phyloP scores from a whole-genome alignment of 495 filamentous ascomycete species.

The Massariosphaeria phaeospora region DNA sequence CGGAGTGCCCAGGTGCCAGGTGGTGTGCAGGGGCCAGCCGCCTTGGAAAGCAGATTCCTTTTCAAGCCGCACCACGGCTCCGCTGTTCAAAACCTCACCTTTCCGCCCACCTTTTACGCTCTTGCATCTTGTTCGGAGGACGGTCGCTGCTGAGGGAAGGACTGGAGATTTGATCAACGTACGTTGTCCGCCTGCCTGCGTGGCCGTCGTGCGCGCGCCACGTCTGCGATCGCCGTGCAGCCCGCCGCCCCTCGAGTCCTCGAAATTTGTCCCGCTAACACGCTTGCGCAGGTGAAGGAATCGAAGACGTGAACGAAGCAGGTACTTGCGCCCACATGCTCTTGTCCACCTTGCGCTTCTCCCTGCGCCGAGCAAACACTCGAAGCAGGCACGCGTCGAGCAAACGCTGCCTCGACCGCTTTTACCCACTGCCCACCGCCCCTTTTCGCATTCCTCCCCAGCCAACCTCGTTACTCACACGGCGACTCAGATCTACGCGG shows the following conservation, averaged over 20 bases:
- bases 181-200: conserved; percentile 6
- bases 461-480: conserved; percentile 9
- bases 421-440: not conserved
- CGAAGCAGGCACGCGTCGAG: no score
- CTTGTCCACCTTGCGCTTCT: not conserved
- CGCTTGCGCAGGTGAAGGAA: conserved; percentile 25
- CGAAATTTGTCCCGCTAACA: conserved; percentile 9
- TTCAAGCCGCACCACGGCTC: no score
- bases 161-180: conserved; percentile 29
- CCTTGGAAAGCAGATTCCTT: no score
- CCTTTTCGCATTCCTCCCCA: conserved; percentile 7
- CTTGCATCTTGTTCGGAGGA: conserved; percentile 9
- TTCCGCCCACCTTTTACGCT: not conserved
- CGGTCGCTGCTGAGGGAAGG: conserved; percentile 35
- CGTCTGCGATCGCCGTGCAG: not conserved
- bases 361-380: not conserved
- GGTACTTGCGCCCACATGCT: conserved; percentile 10
- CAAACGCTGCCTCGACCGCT: not conserved
- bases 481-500: conserved; percentile 9
- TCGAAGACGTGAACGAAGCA: conserved; percentile 22
- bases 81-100: no score
- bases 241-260: not conserved
- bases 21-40: conserved; percentile 19
- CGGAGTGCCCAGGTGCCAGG: not conserved
- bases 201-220: conserved; percentile 5